Base-by-base conservation (phyloP, 2,329 filamentous ascomycete species). In the Keithomyces neogunnii region DNA sequence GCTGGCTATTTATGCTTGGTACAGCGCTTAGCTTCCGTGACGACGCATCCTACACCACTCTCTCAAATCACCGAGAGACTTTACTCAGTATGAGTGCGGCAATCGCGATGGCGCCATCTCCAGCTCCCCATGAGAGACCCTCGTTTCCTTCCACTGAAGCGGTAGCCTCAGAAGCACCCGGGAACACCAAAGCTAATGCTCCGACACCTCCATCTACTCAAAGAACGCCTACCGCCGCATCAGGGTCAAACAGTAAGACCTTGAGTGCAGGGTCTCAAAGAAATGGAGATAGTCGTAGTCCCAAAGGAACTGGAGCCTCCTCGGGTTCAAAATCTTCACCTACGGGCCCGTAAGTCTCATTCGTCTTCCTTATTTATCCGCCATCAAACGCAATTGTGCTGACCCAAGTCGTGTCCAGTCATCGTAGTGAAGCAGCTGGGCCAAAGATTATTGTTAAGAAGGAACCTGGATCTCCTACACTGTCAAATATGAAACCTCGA, bases 391-490 rank as follows among this genome's bases (percentile, higher is more conserved):
- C 29, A 13, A 49, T 31, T 42, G 49, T 52, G 38, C 56, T 59
- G 49, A 54, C 39, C 51, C 54, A 52, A 53, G 60, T 53, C 28
- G 30, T 26, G 5, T 53, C 19, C 57, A 63, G 62, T 53, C 61
- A 75, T 69, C 77, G 76, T 69, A 72, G 4, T 43, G 52, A 53
- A 47, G 32, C 67, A 67, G 76, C 71, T 45, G 68, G 70, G 31
- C 88, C 88, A 40, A 91, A 89, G 72, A 95, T 96, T 56, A 80
- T 95, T 57, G 91, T 99, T 53, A 97, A 97, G 77, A 96, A 96
- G 71, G 93, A 99, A 69, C 91, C 91, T 35, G 82, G 86, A 42
- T 96, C 92, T 45, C 92, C 92, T 50, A 86, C 86, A 56, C 81
- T 93, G 62, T 77, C 82, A 49, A 80, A 82, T 53, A 80, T 86